These are phyloP conservation scores for Candida takata DNA, from an alignment of 805 yeast genomes.

Conservation along the genomic window DNA sequence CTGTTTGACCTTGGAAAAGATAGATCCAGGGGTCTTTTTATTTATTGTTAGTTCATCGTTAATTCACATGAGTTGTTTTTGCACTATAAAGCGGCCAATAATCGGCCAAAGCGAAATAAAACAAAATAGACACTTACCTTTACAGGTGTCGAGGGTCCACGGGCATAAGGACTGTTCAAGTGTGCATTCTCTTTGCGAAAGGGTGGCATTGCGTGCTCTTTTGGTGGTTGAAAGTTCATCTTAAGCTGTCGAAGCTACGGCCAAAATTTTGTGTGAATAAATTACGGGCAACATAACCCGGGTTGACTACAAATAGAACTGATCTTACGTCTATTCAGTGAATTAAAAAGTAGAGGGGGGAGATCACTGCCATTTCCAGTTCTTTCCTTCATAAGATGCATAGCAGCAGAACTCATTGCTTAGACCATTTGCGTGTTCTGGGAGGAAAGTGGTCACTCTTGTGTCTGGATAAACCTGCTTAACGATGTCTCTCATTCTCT, in stretches of 20 bases:
- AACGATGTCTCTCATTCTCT: constrained; percentile 70
- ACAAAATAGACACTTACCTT: background rate
- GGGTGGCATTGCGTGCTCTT: constrained; percentile 7
- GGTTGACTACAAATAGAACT: no score
- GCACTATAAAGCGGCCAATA: no score
- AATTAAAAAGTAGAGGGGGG: no score
- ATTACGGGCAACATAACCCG: no score
- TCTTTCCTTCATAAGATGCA: constrained; percentile 62
- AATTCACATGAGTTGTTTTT: background rate
- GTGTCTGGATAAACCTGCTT: constrained; percentile 56
- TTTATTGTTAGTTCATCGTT: background rate
- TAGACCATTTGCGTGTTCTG: constrained; percentile 79
- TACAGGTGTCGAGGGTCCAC: constrained; percentile 6
- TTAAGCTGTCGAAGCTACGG: no score
- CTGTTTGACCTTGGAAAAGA: constrained; percentile 20
- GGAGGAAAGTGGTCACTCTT: constrained; percentile 56
- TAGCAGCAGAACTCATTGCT: constrained; percentile 87
- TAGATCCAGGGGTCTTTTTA: constrained; percentile 21
- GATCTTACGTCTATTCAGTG: no score
- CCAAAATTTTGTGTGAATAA: no score
- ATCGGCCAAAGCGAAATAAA: no score
- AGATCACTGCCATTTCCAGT: constrained; percentile 44
- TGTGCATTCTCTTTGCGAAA: constrained; percentile 9
- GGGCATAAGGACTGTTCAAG: constrained; percentile 16
- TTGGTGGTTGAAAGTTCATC: no score